Base-by-base conservation (phyloP, 257 asterid genomes). In the Agastache rugosa region DNA sequence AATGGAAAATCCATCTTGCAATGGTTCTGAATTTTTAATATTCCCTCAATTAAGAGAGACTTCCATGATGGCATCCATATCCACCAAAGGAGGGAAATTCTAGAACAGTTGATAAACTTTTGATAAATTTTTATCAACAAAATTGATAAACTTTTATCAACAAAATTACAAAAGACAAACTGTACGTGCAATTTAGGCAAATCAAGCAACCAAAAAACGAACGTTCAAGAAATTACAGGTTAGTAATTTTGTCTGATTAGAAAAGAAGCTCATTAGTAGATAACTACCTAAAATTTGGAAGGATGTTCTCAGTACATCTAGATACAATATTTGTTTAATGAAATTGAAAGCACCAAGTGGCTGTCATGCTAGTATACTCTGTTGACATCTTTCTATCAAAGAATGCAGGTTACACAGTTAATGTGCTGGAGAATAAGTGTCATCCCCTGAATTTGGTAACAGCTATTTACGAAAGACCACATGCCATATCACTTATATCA, bases 401-500 rank as follows among this genome's bases (percentile, higher is more conserved):
- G 27, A 53, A 72, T 8, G n/a, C 69, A 65, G 58, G 71, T 59
- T 55, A 51, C n/a, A 9, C 16, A 11, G 67, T 60, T 69, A 59
- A 65, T 44, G 29, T 64, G 75, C 67, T 74, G 81, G 54, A 63
- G 45, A 81, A 66, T 42, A 41, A 62, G 67, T 54, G 54, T 66
- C 67, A 72, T 44, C 63, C 53, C 66, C 69, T 58, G 56, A 76
- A 70, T 58, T 59, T 69, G 70, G 75, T 19, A 50, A 61, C 72
- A 69, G n/a, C 67, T 1, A 12, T 44, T 11, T 44, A 44, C 11
- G 39, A 64, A 66, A 77, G 69, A 62, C 29, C 55, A 75, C 75
- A 69, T 64, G 47, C n/a, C n/a, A n/a, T 63, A 78, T 64, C 77
- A 35, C 44, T 41, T 47, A 75, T 19, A 66, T 75, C 78, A 71